Percentiles rank a stretch among this genome's conserved stretches.
These are phyloP conservation scores for Echium plantagineum DNA, from an alignment of 257 asterid species.

Conservation along the genomic window DNA sequence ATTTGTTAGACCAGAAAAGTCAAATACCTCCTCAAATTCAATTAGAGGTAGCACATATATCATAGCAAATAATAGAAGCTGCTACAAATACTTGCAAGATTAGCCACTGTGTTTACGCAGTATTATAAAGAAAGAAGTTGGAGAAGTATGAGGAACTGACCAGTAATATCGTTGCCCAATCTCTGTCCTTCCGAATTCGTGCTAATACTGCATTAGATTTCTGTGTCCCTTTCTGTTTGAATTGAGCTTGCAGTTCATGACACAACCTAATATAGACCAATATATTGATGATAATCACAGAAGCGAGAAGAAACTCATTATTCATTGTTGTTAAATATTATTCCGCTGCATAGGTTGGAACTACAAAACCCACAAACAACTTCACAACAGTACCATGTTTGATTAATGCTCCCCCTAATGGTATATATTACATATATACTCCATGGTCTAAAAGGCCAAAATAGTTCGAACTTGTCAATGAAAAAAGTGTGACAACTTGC, in stretches of 20 bases:
- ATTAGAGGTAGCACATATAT: neutral
- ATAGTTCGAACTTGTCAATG: no score
- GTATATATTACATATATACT: no score
- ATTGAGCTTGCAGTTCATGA: conserved; percentile 27
- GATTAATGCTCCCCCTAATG: no score
- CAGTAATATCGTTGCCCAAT: conserved; percentile 45
- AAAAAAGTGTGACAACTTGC: no score
- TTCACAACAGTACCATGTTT: no score
- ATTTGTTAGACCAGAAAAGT: no score
- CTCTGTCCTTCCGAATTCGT: conserved; percentile 32
- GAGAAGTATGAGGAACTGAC: conserved; percentile 30
- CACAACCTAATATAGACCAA: conserved; percentile 37
- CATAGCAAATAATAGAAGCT: neutral
- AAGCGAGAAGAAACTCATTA: neutral
- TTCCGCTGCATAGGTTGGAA: neutral
- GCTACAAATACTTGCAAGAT: neutral
- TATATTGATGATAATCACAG: neutral
- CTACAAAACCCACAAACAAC: neutral
- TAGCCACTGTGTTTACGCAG: neutral
- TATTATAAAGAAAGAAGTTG: neutral
- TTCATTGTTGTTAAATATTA: neutral
- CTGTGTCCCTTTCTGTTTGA: conserved; percentile 25
- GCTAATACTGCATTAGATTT: conserved; percentile 21
- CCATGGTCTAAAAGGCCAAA: no score
- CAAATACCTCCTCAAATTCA: no score